Conservation (phyloP, 768 basidiomycete species). For the Rhodotorula sphaerocarpa region DNA sequence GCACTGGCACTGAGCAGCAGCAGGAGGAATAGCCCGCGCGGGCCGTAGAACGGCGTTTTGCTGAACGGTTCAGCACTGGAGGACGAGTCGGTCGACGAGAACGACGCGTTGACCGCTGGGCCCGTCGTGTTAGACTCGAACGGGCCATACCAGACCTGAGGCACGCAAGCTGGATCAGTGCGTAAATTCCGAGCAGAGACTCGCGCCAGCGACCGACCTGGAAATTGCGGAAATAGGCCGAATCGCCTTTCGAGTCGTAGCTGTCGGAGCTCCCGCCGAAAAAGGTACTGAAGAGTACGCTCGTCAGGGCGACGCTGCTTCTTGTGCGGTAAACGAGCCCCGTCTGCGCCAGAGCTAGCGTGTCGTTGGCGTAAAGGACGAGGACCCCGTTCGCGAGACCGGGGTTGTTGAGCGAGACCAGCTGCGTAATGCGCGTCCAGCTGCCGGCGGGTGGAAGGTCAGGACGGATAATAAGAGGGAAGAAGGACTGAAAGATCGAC, state of each 20-base stretch:
- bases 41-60: neutral
- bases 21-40: neutral
- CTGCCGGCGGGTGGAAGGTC: neutral
- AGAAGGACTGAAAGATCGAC: neutral
- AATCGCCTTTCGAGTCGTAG: conserved; percentile 1
- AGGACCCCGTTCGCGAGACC: conserved; percentile 26
- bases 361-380: conserved; percentile 16
- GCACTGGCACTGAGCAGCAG: neutral
- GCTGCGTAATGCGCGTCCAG: conserved; percentile 30
- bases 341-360: conserved; percentile 17
- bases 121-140: conserved; percentile 1
- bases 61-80: neutral
- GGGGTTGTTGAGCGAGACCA: conserved; percentile 27
- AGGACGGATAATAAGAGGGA: no score
- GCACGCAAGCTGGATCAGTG: neutral
- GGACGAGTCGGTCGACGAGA: neutral
- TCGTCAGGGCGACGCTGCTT: conserved; percentile 10
- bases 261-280: conserved; percentile 19
- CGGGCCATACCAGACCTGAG: conserved; percentile 1
- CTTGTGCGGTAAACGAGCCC: conserved; percentile 10
- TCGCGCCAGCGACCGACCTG: neutral
- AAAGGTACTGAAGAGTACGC: conserved; percentile 30
- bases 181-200: no score
- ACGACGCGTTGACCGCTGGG: conserved; percentile 7
- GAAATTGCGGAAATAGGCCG: conserved; percentile 10